phyloP scores from a whole-genome alignment of 2,329 filamentous ascomycete species.

The Penicillium sp. region DNA sequence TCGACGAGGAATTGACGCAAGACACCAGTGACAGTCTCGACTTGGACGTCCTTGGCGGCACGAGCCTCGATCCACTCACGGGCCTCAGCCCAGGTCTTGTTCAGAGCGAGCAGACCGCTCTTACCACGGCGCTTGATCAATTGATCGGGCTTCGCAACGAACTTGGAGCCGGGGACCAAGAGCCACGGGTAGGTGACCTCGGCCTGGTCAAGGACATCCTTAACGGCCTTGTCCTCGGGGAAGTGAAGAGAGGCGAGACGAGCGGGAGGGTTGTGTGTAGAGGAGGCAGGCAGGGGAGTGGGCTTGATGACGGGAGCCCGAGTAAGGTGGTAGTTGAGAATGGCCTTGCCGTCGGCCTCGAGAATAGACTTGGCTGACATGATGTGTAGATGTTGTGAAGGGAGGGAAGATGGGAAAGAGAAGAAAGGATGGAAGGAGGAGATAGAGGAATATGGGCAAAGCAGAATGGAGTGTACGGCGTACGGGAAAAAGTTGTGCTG shows the following conservation, averaged over 20 bases:
- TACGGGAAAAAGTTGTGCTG: slow-evolving; percentile 26
- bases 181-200: slow-evolving; percentile 98
- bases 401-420: slow-evolving; percentile 22
- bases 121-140: slow-evolving; percentile 99
- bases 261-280: slow-evolving; percentile 88
- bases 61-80: slow-evolving; percentile 90
- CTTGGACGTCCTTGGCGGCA: slow-evolving; percentile 86
- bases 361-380: slow-evolving; percentile 97
- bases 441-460: slow-evolving; percentile 15
- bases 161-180: slow-evolving; percentile 76
- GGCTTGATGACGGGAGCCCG: slow-evolving; percentile 97
- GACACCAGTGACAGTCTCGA: slow-evolving; percentile 85
- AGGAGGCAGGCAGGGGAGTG: slow-evolving; percentile 77
- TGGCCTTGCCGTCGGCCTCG: slow-evolving; percentile 99
- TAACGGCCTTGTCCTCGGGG: slow-evolving; percentile 78
- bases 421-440: slow-evolving; percentile 12
- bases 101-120: slow-evolving; percentile 92
- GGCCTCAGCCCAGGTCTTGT: slow-evolving; percentile 95
- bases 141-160: slow-evolving; percentile 99
- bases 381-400: slow-evolving; percentile 33
- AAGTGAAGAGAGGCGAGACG: slow-evolving; percentile 92
- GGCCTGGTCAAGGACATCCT: slow-evolving; percentile 86
- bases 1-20: slow-evolving; percentile 96
- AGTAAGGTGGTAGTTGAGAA: slow-evolving; percentile 99
- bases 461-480: slow-evolving; percentile 23